Evolutionary conservation across 2,329 filamentous ascomycete genomes (phyloP), one percentile per base, ranked within the genome.

Genomic region (Fusarium hostae): DNA sequence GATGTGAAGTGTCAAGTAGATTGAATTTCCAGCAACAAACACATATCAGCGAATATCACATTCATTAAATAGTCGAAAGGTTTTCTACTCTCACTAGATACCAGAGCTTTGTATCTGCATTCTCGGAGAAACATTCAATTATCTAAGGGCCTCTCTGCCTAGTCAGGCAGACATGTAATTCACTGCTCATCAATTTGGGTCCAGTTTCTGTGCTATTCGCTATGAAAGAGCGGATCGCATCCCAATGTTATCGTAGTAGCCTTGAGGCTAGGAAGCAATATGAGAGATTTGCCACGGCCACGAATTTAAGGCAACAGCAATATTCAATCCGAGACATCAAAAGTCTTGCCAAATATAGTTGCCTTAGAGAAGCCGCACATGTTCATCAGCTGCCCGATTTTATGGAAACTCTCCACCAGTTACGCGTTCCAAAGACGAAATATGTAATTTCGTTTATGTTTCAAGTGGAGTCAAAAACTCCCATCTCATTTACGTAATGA

Each of bases 81-180:
- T 4, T 2, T 32, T 7, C 15, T 16, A 1, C 8, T n/a, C 2
- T n/a, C 2, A 12, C 3, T 11, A 40, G 24, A 28, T 12, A n/a
- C 8, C 5, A 6, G 3, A n/a, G 6, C 6, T 9, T 16, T 4
- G 5, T 2, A 18, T 11, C 10, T 2, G 2, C 26, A 7, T 6
- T 45, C 11, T 60, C 6, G 13, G 12, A 12, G 15, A 8, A 18
- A 4, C 16, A 0, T 5, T 12, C 5, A 1, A n/a, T 9, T 22
- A 2, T n/a, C 10, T 37, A 13, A 32, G 6, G 2, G 1, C 1
- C 20, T 61, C 28, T 61, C 63, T 54, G 63, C 63, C 63, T 67
- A 54, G 11, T 37, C 22, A 67, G 63, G 63, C 63, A 66, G 47
- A 47, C 24, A n/a, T 2, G 41, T 61, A 45, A 32, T 15, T 20